phyloP scores from a whole-genome alignment of 805 yeast species.

The Wickerhamiella domercqiae region DNA sequence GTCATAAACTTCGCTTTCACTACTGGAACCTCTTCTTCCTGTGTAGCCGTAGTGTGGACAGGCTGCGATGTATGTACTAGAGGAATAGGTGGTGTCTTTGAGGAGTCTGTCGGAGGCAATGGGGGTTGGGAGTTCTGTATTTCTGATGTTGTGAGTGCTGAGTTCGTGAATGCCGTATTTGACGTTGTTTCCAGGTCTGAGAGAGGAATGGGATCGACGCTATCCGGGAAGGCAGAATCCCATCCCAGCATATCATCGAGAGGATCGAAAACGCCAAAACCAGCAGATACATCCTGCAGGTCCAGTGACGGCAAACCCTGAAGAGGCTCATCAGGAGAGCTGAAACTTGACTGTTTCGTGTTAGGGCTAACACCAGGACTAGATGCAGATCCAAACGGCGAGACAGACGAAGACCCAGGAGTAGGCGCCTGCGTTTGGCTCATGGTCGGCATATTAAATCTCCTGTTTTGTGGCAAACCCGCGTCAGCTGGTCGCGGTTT shows the following conservation, averaged over 20 bases:
- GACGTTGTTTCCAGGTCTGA: not conserved
- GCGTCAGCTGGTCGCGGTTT: not conserved
- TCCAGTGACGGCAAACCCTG: conserved; percentile 1
- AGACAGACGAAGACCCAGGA: not conserved
- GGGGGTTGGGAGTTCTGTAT: not conserved
- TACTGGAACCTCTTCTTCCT: conserved; percentile 22
- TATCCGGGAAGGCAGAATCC: conserved; percentile 6
- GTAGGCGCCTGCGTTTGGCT: not conserved
- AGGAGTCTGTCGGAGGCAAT: conserved; percentile 4
- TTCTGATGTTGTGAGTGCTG: conserved; percentile 1
- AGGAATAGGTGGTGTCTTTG: conserved; percentile 3
- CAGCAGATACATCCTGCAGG: conserved; percentile 21
- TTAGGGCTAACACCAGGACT: not conserved
- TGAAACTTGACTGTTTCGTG: not conserved
- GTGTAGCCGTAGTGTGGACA: not conserved
- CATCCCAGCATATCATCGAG: conserved; percentile 19
- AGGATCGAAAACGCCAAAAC: conserved; percentile 25
- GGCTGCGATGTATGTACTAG: not conserved
- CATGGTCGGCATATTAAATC: not conserved
- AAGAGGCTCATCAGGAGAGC: not conserved
- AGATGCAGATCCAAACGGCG: not conserved
- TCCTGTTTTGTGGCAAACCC: too few species aligned
- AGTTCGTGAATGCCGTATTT: not conserved
- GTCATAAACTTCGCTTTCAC: conserved; percentile 29
- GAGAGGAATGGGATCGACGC: not conserved